These are phyloP conservation scores for Lactifluus piperatus DNA, from an alignment of 768 basidiomycete species.

Conservation along the genomic window DNA sequence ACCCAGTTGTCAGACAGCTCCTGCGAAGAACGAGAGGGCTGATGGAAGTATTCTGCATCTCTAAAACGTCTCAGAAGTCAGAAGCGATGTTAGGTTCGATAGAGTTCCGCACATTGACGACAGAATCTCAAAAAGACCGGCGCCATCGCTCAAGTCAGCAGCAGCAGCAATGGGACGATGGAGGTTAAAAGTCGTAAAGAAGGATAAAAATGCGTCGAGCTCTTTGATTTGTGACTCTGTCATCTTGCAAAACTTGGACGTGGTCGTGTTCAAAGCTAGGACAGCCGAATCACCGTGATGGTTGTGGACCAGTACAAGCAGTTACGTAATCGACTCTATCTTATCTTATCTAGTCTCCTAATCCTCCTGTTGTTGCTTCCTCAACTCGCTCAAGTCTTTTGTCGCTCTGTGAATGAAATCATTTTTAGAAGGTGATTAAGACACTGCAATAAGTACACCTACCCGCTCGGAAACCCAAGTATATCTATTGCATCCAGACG, in stretches of 20 bases:
- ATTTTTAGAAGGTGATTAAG: background rate
- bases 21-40: conserved; percentile 44
- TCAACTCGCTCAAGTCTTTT: conserved; percentile 33
- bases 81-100: background rate
- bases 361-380: conserved; percentile 25
- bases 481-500: conserved; percentile 62
- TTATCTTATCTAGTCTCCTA: conserved; percentile 10
- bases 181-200: conserved; percentile 68
- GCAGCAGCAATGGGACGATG: conserved; percentile 51
- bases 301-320: no score
- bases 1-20: conserved; percentile 85
- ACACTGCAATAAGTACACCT: conserved; percentile 20
- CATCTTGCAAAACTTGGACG: conserved; percentile 8
- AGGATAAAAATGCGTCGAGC: conserved; percentile 72
- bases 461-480: conserved; percentile 52
- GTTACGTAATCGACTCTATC: background rate
- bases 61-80: conserved; percentile 32
- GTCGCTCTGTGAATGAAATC: conserved; percentile 25
- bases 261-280: background rate
- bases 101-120: conserved; percentile 53
- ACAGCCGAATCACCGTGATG: background rate
- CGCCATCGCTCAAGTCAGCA: conserved; percentile 73
- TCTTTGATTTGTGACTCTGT: conserved; percentile 45
- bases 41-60: conserved; percentile 72
- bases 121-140: conserved; percentile 67